phyloP scores from a whole-genome alignment of 805 yeast genomes.

The Ogataea nakhonphanomensis region DNA sequence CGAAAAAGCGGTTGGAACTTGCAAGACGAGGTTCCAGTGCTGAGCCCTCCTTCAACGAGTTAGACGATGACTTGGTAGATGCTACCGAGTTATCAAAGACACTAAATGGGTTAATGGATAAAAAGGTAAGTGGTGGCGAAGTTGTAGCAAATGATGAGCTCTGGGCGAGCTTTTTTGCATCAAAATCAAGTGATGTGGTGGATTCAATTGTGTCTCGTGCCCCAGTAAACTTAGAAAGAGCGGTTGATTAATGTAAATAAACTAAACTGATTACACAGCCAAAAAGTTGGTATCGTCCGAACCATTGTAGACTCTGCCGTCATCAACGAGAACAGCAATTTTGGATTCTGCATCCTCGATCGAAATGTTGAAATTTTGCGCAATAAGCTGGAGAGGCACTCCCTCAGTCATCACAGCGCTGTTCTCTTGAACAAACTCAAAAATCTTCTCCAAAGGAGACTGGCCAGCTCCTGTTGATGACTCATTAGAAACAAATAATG shows the following conservation, averaged over 20 bases:
- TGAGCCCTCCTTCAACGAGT: constrained; percentile 17
- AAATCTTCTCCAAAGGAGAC: constrained; percentile 41
- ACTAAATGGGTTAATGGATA: constrained; percentile 46
- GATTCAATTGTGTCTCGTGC: constrained; percentile 9
- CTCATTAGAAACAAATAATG: constrained; percentile 44
- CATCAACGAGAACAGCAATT: constrained; percentile 57
- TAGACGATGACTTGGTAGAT: constrained; percentile 44
- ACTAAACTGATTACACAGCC: constrained; percentile 40
- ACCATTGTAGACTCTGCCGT: constrained; percentile 67
- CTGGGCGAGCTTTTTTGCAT: constrained; percentile 58
- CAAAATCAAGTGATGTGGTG: constrained; percentile 25
- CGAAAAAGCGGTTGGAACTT: constrained; percentile 53
- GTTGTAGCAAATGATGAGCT: constrained; percentile 54
- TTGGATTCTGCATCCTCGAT: constrained; percentile 46
- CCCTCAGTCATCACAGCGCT: constrained; percentile 67
- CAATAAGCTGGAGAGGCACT: constrained; percentile 62
- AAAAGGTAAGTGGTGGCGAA: constrained; percentile 51
- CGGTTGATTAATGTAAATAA: background rate
- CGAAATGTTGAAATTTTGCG: constrained; percentile 51
- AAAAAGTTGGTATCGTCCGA: constrained; percentile 62
- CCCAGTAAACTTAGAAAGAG: too few relatives aligned
- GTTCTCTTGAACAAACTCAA: constrained; percentile 46
- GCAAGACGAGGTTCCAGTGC: constrained; percentile 23
- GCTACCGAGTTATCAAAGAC: constrained; percentile 53
- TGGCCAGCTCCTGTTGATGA: constrained; percentile 24